Evolutionary conservation across 352 stramenopile species (phyloP).

Genomic region (Phytophthora kernoviae): DNA sequence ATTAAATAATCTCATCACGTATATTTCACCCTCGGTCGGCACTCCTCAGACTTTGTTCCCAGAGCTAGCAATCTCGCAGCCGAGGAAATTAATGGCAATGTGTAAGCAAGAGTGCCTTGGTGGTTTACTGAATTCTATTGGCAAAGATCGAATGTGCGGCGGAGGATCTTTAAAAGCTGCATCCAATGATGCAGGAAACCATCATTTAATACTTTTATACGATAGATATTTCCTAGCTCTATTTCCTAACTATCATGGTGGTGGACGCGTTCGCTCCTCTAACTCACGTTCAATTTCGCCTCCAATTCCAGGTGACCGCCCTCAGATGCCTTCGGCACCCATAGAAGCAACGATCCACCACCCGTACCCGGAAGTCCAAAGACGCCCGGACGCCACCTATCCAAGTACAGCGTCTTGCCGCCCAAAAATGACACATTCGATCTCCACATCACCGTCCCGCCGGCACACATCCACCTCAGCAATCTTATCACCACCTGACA

Average conservation of each 20-base stretch:
- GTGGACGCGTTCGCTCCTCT: background rate
- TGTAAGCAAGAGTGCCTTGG: too few relatives aligned
- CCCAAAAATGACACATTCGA: conserved; percentile 37
- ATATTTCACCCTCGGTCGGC: conserved; percentile 23
- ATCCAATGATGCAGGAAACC: too few relatives aligned
- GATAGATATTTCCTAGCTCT: background rate
- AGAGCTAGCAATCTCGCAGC: too few relatives aligned
- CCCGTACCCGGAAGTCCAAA: conserved; percentile 58
- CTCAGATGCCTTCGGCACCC: conserved; percentile 46
- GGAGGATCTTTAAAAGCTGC: too few relatives aligned
- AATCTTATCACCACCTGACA: conserved; percentile 43
- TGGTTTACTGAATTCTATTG: conserved; percentile 58
- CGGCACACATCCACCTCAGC: conserved; percentile 44
- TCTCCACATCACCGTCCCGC: conserved; percentile 34
- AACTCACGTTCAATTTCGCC: conserved; percentile 41
- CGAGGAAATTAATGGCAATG: too few relatives aligned
- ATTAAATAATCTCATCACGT: too few relatives aligned
- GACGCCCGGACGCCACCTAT: conserved; percentile 64
- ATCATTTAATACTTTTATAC: background rate
- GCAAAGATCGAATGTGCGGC: too few relatives aligned
- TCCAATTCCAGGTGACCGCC: conserved; percentile 41
- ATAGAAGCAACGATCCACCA: conserved; percentile 66
- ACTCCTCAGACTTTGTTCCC: too few relatives aligned
- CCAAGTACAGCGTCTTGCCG: conserved; percentile 74
- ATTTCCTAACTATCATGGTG: conserved; percentile 1